A percentile compares a stretch with the other conserved stretches of the same genome.
Conservation (phyloP, 176 grass and related monocot species). For the Ensete glaucum region DNA sequence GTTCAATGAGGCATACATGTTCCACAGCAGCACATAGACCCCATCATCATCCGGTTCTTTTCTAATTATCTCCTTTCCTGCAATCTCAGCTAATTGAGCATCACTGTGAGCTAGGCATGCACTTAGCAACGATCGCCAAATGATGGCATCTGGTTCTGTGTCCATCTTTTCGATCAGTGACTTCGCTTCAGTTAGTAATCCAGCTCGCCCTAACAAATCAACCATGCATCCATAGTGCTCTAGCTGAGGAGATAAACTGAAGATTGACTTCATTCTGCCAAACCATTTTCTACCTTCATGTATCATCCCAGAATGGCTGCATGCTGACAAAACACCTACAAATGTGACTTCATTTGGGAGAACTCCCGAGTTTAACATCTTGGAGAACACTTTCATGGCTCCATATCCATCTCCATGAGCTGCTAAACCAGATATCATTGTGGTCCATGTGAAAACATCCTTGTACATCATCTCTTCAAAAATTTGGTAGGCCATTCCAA, state of each 20-base stretch:
- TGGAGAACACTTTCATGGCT: conserved; percentile 39
- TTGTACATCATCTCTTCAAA: conserved; percentile 37
- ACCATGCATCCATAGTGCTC: conserved; percentile 70
- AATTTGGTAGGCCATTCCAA: conserved; percentile 28
- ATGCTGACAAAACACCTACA: conserved; percentile 46
- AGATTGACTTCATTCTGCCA: conserved; percentile 24
- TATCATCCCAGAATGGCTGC: conserved; percentile 50
- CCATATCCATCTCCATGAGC: conserved; percentile 42
- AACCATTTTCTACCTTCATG: conserved; percentile 49
- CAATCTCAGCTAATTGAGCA: conserved; percentile 47
- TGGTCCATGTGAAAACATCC: conserved; percentile 64
- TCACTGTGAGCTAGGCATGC: conserved; percentile 52
- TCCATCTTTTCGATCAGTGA: conserved; percentile 43
- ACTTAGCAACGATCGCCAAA: conserved; percentile 67
- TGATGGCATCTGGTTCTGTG: conserved; percentile 44
- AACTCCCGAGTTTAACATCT: conserved; percentile 37
- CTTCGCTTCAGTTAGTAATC: conserved; percentile 45
- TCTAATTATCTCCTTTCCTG: conserved; percentile 49
- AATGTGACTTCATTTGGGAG: conserved; percentile 47
- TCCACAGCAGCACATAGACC: conserved; percentile 63
- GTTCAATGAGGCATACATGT: conserved; percentile 50
- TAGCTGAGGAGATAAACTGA: conserved; percentile 30
- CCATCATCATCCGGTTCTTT: conserved; percentile 51
- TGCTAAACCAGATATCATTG: conserved; percentile 52
- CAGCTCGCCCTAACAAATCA: conserved; percentile 59